phyloP scores from a whole-genome alignment of 176 grass and related monocot species.

The Thalia dealbata region DNA sequence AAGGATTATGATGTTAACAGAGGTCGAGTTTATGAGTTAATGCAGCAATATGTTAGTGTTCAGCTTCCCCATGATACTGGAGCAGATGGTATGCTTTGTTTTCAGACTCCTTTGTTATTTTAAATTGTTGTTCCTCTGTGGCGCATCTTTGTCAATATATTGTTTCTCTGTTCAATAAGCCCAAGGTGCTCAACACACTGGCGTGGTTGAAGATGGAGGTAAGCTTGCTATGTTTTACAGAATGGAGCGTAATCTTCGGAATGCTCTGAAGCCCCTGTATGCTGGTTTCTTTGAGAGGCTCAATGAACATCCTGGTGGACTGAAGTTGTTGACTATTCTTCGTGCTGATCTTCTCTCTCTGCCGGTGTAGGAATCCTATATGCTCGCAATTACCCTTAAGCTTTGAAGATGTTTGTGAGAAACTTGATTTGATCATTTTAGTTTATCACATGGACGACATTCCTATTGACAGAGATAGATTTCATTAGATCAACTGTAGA shows the following conservation, averaged over 20 bases:
- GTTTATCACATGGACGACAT: not conserved
- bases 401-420: not conserved
- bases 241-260: constrained; percentile 71
- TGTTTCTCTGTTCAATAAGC: constrained; percentile 3
- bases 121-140: not conserved
- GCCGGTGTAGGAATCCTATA: constrained; percentile 39
- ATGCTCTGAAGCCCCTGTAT: constrained; percentile 61
- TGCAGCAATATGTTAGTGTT: constrained; percentile 59
- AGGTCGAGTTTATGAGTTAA: constrained; percentile 48
- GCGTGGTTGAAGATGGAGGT: constrained; percentile 32
- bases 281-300: constrained; percentile 63
- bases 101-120: not conserved
- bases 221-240: constrained; percentile 48
- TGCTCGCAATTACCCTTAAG: not conserved
- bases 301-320: constrained; percentile 72
- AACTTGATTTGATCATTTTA: not conserved
- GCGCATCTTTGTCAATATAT: not conserved
- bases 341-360: constrained; percentile 74
- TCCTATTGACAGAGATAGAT: too few relatives aligned
- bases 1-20: constrained; percentile 76
- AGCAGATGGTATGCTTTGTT: not conserved
- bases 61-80: constrained; percentile 26
- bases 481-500: not conserved
- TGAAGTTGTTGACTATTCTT: constrained; percentile 74
- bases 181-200: constrained; percentile 11